Base-by-base conservation (phyloP, 2,329 filamentous ascomycete species). In the Beauveria medogensis region DNA sequence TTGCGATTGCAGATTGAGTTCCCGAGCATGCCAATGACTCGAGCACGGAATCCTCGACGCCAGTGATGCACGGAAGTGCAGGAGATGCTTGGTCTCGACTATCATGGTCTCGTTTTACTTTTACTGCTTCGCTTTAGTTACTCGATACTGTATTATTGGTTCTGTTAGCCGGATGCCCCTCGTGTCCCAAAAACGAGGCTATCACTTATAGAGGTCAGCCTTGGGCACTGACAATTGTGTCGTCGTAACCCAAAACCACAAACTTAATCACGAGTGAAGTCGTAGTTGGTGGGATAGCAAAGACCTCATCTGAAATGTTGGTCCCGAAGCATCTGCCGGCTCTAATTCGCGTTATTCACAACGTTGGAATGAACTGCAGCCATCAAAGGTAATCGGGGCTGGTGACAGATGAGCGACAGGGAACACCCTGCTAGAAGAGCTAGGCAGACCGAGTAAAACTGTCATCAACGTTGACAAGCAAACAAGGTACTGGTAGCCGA, bases 1-100 rank as follows among this genome's bases (percentile, higher is more conserved):
- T 58, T 58, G 30, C 30, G 34, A 51, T 58, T 58, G 44, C 22
- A 58, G 55, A 58, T 58, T 51, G 30, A 37, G 55, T 58, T 58
- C 30, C 22, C 34, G 55, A 12, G 10, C 12, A 57, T 30, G 22
- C 3, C 30, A 58, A 28, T 58, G 55, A 58, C 55, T 58, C 55
- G 18, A 58, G 55, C 46, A 50, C 16, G 20, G 24, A 2, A 26
- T n/a, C 46, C 22, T 40, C 30, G 20, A 30, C 48, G 43, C 22
- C 7, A 43, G 46, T 58, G 55, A 58, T 26, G 46, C 47, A 51
- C 46, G 20, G 22, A 30, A 34, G 34, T 9, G 28, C 28, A 8
- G 28, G 4, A 7, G 7, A 14, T 58, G 10, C 18, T 14, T 18
- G 26, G 55, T 58, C 22, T 24, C 34, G 43, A 30, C 28, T 43